These are phyloP conservation scores for Sporothrix protearum DNA, from an alignment of 2,329 filamentous ascomycete species.

Conservation along the genomic window DNA sequence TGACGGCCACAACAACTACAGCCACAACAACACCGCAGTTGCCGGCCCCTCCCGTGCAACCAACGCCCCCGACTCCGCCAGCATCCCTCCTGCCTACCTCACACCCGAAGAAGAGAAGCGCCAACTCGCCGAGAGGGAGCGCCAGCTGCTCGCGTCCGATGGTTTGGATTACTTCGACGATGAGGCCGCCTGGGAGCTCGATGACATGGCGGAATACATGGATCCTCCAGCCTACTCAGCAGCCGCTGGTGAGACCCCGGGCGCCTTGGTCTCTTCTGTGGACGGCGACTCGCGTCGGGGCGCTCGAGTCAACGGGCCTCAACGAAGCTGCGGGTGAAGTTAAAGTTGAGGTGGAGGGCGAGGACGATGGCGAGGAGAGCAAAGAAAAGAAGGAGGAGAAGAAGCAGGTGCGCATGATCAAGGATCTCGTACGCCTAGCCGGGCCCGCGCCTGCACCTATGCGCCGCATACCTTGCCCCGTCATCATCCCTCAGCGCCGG, in stretches of 20 bases:
- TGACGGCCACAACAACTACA: neutral
- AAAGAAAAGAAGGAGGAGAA: slow-evolving; percentile 26
- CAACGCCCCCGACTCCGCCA: neutral
- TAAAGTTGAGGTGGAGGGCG: no score
- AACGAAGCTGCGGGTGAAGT: neutral
- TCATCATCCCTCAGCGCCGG: slow-evolving; percentile 41
- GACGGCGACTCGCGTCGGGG: neutral
- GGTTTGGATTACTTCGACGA: slow-evolving; percentile 24
- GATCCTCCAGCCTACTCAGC: slow-evolving; percentile 25
- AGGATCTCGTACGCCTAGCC: slow-evolving; percentile 28
- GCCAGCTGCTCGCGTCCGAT: neutral
- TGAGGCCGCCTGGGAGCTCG: slow-evolving; percentile 32
- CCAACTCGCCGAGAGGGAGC: slow-evolving; percentile 12
- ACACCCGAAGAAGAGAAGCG: slow-evolving; percentile 15
- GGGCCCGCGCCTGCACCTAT: slow-evolving; percentile 26
- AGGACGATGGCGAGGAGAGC: neutral
- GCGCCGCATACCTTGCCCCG: slow-evolving; percentile 34
- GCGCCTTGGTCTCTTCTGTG: neutral
- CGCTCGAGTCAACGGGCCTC: neutral
- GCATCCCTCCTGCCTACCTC: neutral
- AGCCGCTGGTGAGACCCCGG: neutral
- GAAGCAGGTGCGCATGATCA: slow-evolving; percentile 27
- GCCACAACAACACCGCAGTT: neutral
- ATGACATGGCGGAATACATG: slow-evolving; percentile 29
- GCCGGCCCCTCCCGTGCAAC: neutral